Base-by-base conservation (phyloP, 148 eudicot genomes). In the Rhododendron ovatum region DNA sequence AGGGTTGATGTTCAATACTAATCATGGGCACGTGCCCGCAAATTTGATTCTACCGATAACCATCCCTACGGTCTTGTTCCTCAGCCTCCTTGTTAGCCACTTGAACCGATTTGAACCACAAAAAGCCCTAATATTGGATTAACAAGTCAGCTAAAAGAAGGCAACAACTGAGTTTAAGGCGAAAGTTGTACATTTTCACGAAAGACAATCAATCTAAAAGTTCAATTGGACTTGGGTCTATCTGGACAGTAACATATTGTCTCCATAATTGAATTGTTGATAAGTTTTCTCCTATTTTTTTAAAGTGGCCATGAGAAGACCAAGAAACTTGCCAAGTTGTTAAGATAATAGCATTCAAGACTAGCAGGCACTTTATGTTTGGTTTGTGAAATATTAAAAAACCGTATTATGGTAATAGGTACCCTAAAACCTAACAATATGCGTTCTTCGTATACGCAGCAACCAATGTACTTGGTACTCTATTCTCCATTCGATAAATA, bases 31-130 rank as follows among this genome's bases (percentile, higher is more conserved):
- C 33, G 1, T 26, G 78, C 51, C 50, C 4, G 24, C 50, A 75
- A 39, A 67, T 28, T 59, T 77, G 67, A 35, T 82, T 74, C 80
- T 90, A 89, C 57, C 37, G 84, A 84, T 81, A 94, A 80, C 99
- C 99, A 82, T 96, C 99, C 88, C 92, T 94, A 65, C 91, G 87
- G 88, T 96, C 99, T 89, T 96, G 99, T 83, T 96, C 99, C 84
- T 96, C 99, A 69, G 99, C 99, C 87, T 96, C 99, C 92, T 95
- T 95, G 82, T 95, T 97, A 78, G 98, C 98, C 87, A 85, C 90
- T 93, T 95, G 91, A 85, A 97, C 99, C 22, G 99, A 93, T 90
- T 97, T 97, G 91, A 61, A 97, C 99, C 98, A 96, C 86, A 96
- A 89, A 86, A 92, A 96, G 78, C 91, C 99, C 99, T 97, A 90